phyloP scores from a whole-genome alignment of 345 rosid genomes.

The Kernera saxatilis region DNA sequence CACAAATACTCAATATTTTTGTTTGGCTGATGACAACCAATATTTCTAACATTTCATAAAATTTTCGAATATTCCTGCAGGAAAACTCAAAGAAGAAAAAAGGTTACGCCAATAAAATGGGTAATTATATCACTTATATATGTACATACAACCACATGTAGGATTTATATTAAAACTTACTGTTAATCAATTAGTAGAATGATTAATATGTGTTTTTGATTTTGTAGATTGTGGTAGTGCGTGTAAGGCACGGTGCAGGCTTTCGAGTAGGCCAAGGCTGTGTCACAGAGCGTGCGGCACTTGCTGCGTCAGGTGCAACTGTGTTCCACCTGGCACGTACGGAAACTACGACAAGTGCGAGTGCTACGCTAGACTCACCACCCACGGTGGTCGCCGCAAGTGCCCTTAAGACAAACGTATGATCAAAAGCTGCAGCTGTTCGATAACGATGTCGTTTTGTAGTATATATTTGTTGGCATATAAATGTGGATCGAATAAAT shows the following conservation, averaged over 20 bases:
- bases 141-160: background rate
- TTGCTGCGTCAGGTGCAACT: constrained; percentile 66
- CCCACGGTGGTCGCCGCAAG: constrained; percentile 71
- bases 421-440: background rate
- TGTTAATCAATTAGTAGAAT: background rate
- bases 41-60: background rate
- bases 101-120: constrained; percentile 9
- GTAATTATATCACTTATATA: constrained; percentile 11
- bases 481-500: constrained; percentile 11
- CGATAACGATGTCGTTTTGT: background rate
- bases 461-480: background rate
- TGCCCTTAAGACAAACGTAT: constrained; percentile 48
- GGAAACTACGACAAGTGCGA: constrained; percentile 59
- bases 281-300: constrained; percentile 78
- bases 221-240: constrained; percentile 55
- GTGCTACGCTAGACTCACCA: constrained; percentile 64
- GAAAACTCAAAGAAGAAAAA: background rate
- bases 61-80: constrained; percentile 1
- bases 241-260: constrained; percentile 55
- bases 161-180: background rate
- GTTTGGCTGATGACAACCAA: no score
- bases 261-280: constrained; percentile 49
- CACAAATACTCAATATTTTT: background rate
- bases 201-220: background rate
- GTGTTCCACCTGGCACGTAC: constrained; percentile 75